Evolutionary conservation across 2,329 filamentous ascomycete species (phyloP), one percentile per base, ranked within the genome.

Genomic region (Coniella lustricola): DNA sequence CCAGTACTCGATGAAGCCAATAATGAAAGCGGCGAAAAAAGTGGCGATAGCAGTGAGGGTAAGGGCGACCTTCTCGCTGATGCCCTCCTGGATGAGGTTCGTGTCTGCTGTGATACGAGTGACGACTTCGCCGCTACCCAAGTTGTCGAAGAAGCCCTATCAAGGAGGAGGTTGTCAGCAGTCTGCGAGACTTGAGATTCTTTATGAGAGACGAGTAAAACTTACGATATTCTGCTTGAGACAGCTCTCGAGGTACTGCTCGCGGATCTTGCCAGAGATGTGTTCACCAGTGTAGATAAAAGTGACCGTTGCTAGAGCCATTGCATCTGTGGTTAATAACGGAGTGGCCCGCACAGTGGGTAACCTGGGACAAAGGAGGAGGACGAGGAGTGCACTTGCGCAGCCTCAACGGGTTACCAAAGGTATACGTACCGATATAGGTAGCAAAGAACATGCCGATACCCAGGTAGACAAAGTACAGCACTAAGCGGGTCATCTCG

Each of bases 91-190:
- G 48, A 97, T 84, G 46, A 95, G 72, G 60, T 95, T 96, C 38
- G 89, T 95, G 64, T 97, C 91, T 10, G 90, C 85, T 0, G 91
- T 97, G 58, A 96, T 95, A 55, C 90, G 84, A 1, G 90, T 95
- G 0, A 90, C 95, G 52, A 97, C 87, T 67, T 96, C 93, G 50
- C 91, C 90, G 31, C 90, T 86, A 44, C 90, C 91, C 13, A 95
- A 76, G 60, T 93, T 93, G 66, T 97, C 93, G 67, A 94, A 95
- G 66, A 88, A 95, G 39, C 81, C 90, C 40, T 43, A 20, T n/a
- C n/a, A n/a, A n/a, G n/a, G n/a, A n/a, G n/a, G n/a, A n/a, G n/a
- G n/a, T n/a, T n/a, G n/a, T n/a, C n/a, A n/a, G n/a, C n/a, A n/a
- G n/a, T n/a, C n/a, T n/a, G n/a, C n/a, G n/a, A n/a, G n/a, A n/a